Conservation (phyloP, 768 basidiomycete species). For the Xerocomellus amylosporus region DNA sequence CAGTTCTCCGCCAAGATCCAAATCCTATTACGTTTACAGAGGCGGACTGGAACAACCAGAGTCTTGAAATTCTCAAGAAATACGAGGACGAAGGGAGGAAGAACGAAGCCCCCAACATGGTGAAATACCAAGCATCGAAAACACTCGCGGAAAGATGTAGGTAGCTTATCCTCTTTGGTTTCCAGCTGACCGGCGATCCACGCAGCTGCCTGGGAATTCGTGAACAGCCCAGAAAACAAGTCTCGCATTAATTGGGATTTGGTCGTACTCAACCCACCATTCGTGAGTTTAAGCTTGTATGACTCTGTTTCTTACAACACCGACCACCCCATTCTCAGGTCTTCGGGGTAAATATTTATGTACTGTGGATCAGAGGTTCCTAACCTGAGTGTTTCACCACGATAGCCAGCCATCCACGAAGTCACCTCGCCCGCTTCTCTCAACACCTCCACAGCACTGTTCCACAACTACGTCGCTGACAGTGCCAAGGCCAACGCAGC, state of each 20-base stretch:
- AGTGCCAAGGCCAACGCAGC: conserved; percentile 16
- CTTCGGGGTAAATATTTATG: conserved; percentile 24
- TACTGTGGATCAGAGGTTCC: not conserved
- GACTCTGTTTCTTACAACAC: no score
- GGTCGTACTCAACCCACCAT: conserved; percentile 40
- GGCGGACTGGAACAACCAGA: conserved; percentile 58
- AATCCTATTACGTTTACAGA: conserved; percentile 40
- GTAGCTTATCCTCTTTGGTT: not conserved
- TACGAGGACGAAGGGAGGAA: conserved; percentile 47
- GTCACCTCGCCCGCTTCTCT: conserved; percentile 34
- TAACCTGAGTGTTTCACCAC: not conserved
- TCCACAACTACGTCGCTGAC: conserved; percentile 35
- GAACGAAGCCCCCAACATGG: conserved; percentile 32
- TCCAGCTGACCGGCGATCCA: not conserved
- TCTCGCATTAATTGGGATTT: conserved; percentile 39
- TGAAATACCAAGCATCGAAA: conserved; percentile 62
- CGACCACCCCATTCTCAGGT: conserved; percentile 15
- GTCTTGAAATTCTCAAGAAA: conserved; percentile 37
- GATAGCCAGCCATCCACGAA: conserved; percentile 45
- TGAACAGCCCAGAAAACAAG: conserved; percentile 30
- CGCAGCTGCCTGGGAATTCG: conserved; percentile 49
- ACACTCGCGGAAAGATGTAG: conserved; percentile 59
- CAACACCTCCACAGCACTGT: conserved; percentile 38
- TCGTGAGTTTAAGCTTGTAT: conserved; percentile 18
- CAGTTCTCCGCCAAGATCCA: conserved; percentile 36